Percentiles rank a stretch among this genome's conserved stretches.
Conservation (phyloP, 2,329 filamentous ascomycete genomes). For the Polytolypa hystricis region DNA sequence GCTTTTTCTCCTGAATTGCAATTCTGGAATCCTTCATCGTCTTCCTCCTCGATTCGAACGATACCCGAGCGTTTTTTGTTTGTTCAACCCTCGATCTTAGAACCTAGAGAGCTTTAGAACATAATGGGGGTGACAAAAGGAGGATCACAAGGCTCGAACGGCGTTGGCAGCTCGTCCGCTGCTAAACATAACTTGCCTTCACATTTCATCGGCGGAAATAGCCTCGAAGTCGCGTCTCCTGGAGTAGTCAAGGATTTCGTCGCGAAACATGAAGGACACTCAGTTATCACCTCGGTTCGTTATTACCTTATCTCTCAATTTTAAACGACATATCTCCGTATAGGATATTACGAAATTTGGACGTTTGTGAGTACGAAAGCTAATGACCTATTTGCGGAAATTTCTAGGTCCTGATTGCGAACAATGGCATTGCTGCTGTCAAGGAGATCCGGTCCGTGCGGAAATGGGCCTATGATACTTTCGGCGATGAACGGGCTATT, state of each 20-base stretch:
- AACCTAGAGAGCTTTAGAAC: too few relatives aligned
- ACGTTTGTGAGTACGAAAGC: too few relatives aligned
- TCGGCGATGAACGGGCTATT: slow-evolving; percentile 94
- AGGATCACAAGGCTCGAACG: slow-evolving; percentile 33
- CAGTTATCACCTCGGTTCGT: slow-evolving; percentile 92
- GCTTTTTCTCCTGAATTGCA: neutral
- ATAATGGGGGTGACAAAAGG: slow-evolving; percentile 33
- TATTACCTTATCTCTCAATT: slow-evolving; percentile 9
- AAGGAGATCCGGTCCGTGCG: slow-evolving; percentile 98
- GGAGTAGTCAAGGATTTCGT: slow-evolving; percentile 97
- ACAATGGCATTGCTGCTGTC: slow-evolving; percentile 98
- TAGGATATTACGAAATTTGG: too few relatives aligned
- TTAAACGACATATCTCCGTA: too few relatives aligned
- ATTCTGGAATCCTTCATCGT: neutral
- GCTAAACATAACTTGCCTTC: slow-evolving; percentile 72
- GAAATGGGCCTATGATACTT: slow-evolving; percentile 99
- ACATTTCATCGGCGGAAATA: slow-evolving; percentile 96
- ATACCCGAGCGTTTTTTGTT: neutral
- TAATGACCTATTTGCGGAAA: too few relatives aligned
- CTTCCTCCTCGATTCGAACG: slow-evolving; percentile 5
- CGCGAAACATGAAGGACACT: slow-evolving; percentile 77
- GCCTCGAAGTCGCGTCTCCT: slow-evolving; percentile 66
- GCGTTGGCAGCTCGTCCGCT: slow-evolving; percentile 54
- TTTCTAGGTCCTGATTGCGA: slow-evolving; percentile 87
- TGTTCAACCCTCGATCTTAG: neutral